These are phyloP conservation scores for Microsporum ferrugineum DNA, from an alignment of 2,329 filamentous ascomycete genomes.

Conservation along the genomic window DNA sequence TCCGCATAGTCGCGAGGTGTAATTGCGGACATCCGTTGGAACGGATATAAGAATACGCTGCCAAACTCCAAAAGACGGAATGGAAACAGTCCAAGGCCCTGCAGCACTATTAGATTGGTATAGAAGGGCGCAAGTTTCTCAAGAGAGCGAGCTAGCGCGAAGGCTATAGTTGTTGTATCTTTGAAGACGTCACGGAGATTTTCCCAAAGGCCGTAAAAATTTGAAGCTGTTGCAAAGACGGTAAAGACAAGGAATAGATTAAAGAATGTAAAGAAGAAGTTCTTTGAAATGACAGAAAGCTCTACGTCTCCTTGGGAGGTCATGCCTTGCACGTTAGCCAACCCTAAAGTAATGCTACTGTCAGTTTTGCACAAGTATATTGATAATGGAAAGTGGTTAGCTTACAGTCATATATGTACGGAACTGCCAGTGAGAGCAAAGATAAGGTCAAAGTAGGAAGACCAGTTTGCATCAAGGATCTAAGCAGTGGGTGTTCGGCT, in stretches of 20 bases:
- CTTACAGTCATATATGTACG: slow-evolving; percentile 83
- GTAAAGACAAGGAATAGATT: slow-evolving; percentile 97
- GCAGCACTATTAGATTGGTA: slow-evolving; percentile 83
- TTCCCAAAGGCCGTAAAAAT: slow-evolving; percentile 55
- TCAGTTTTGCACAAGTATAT: background rate
- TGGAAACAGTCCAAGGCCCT: slow-evolving; percentile 85
- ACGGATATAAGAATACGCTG: slow-evolving; percentile 69
- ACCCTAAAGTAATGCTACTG: slow-evolving; percentile 31
- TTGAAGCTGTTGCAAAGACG: slow-evolving; percentile 66
- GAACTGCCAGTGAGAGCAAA: slow-evolving; percentile 76
- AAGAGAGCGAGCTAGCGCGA: slow-evolving; percentile 63
- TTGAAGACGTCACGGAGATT: slow-evolving; percentile 60
- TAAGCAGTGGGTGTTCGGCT: slow-evolving; percentile 54
- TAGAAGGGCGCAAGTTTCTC: slow-evolving; percentile 72
- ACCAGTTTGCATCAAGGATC: slow-evolving; percentile 73
- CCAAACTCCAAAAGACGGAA: slow-evolving; percentile 87
- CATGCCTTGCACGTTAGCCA: slow-evolving; percentile 86
- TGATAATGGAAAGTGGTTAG: slow-evolving; percentile 3
- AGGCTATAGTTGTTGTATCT: slow-evolving; percentile 68
- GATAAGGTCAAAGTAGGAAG: slow-evolving; percentile 77
- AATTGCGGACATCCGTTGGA: slow-evolving; percentile 64
- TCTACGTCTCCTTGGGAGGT: slow-evolving; percentile 91
- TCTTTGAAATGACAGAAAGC: slow-evolving; percentile 90
- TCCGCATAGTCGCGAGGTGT: slow-evolving; percentile 85
- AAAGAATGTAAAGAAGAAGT: slow-evolving; percentile 99